Evolutionary conservation across 2,329 filamentous ascomycete genomes (phyloP).

Genomic region (Penicillium sp.): DNA sequence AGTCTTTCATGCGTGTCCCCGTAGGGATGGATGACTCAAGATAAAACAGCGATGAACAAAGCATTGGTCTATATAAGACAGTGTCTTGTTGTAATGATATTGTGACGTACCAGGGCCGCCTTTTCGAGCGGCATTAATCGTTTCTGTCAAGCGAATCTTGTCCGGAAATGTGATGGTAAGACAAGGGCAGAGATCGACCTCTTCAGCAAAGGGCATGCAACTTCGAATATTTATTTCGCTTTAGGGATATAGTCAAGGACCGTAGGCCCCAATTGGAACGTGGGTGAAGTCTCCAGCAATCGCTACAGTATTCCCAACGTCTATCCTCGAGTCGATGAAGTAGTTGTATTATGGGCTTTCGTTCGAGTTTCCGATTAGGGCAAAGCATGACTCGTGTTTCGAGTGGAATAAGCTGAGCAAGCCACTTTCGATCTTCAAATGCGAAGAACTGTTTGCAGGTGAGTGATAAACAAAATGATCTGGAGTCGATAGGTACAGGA

Average conservation of each 20-base stretch:
- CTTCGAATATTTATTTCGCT: no score
- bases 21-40: background rate
- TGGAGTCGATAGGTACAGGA: background rate
- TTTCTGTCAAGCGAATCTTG: background rate
- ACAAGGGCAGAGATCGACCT: background rate
- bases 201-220: background rate
- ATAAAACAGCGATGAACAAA: background rate
- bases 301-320: background rate
- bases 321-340: background rate
- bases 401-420: background rate
- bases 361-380: background rate
- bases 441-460: background rate
- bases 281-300: background rate
- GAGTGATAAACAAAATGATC: background rate
- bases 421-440: background rate
- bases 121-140: background rate
- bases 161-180: background rate
- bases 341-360: background rate
- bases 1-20: no score
- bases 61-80: background rate
- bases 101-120: background rate
- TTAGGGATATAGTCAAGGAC: background rate
- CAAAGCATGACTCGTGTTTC: background rate
- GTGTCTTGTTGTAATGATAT: background rate
- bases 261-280: background rate